Conservation (phyloP, 164 flowering plant species). For the Akebia trifoliata region DNA sequence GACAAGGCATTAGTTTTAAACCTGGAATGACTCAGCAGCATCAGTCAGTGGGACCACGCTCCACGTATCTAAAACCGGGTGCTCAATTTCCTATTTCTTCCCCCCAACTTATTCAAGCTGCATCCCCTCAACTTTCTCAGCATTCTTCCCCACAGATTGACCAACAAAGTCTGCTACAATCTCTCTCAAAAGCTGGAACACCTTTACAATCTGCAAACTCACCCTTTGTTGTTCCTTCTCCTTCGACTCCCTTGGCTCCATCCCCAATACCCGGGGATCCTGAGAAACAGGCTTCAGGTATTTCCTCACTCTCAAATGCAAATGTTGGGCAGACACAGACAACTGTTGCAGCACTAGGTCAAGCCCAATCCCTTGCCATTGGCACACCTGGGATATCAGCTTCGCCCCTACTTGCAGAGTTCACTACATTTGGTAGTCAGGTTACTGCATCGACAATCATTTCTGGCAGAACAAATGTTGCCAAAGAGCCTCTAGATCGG, state of each 20-base stretch:
- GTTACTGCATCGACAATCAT: slow-evolving; percentile 34
- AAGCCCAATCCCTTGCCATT: slow-evolving; percentile 65
- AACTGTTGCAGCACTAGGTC: slow-evolving; percentile 24
- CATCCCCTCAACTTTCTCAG: slow-evolving; percentile 73
- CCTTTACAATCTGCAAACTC: slow-evolving; percentile 74
- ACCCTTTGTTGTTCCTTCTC: slow-evolving; percentile 75
- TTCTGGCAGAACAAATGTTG: slow-evolving; percentile 48
- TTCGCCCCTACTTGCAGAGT: slow-evolving; percentile 85
- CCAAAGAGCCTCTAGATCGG: slow-evolving; percentile 80
- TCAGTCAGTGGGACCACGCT: slow-evolving; percentile 44
- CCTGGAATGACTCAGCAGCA: slow-evolving; percentile 58
- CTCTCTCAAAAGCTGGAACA: slow-evolving; percentile 59
- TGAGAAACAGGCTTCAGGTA: slow-evolving; percentile 57
- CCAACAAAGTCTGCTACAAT: slow-evolving; percentile 56
- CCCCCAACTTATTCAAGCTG: slow-evolving; percentile 59
- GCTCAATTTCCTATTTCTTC: slow-evolving; percentile 56
- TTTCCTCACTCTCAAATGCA: slow-evolving; percentile 53
- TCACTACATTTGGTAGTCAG: slow-evolving; percentile 53
- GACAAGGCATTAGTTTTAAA: slow-evolving; percentile 52
- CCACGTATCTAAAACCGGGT: slow-evolving; percentile 56
- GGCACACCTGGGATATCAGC: slow-evolving; percentile 95
- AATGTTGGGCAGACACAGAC: slow-evolving; percentile 50
- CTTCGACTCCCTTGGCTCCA: slow-evolving; percentile 79
- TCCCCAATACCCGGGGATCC: slow-evolving; percentile 78
- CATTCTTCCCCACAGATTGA: slow-evolving; percentile 81